Evolutionary conservation across 192 early-diverging fungal species (phyloP).

Genomic region (Mortierella antarctica): DNA sequence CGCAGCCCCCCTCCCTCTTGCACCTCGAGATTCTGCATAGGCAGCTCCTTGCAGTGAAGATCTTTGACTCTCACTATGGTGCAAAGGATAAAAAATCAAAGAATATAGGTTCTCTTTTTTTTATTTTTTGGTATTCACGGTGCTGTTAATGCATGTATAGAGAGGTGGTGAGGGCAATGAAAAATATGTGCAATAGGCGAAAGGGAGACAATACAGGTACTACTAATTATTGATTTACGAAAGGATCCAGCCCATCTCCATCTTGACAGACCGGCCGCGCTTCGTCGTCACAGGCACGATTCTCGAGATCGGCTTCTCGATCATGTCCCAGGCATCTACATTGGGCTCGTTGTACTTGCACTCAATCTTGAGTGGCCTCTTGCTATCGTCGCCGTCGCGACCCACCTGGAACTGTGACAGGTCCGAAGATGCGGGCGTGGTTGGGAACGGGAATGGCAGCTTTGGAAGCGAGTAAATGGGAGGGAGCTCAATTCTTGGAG

Average conservation of each 20-base stretch:
- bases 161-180: no score
- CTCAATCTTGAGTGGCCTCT: conserved; percentile 34
- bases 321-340: conserved; percentile 52
- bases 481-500: conserved; percentile 37
- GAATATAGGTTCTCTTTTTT: no score
- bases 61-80: no score
- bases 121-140: no score
- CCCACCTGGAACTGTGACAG: conserved; percentile 44
- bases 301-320: conserved; percentile 43
- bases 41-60: no score
- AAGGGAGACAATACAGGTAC: no score
- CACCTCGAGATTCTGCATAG: no score
- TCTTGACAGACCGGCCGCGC: conserved; percentile 44
- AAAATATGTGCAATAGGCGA: no score
- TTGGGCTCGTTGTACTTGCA: conserved; percentile 56
- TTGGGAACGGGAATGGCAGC: conserved; percentile 16
- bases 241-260: conserved; percentile 52
- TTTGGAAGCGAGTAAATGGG: conserved; percentile 40
- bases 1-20: no score
- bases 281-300: conserved; percentile 21
- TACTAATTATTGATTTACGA: conserved; percentile 11
- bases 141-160: no score
- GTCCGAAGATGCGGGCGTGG: conserved; percentile 35
- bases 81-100: no score
- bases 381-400: conserved; percentile 6